These are phyloP conservation scores for Trichoderma asperelloides DNA, from an alignment of 495 filamentous ascomycete species.

Conservation along the genomic window DNA sequence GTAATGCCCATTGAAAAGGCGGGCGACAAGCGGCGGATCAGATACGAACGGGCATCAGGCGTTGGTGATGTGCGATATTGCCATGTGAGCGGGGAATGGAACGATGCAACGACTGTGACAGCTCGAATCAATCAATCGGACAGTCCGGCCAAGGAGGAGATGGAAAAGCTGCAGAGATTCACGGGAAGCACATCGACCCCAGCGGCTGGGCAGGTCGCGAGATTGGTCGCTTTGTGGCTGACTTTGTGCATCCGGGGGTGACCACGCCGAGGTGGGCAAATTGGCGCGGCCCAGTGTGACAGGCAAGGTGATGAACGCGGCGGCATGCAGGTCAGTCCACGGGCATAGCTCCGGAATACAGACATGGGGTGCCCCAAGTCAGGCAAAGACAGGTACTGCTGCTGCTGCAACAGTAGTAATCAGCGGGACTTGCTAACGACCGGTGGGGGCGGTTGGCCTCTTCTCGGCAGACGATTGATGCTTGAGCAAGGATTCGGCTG, in stretches of 20 bases:
- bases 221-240: neutral
- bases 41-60: slow-evolving; percentile 1
- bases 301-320: neutral
- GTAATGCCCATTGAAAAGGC: neutral
- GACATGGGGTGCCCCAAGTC: neutral
- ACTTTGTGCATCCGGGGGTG: neutral
- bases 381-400: neutral
- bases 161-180: neutral
- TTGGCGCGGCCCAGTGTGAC: slow-evolving; percentile 6
- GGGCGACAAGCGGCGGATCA: neutral
- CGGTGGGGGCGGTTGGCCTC: neutral
- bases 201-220: slow-evolving; percentile 4
- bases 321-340: neutral
- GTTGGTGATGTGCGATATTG: neutral
- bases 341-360: neutral
- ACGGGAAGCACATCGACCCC: neutral
- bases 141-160: neutral
- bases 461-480: slow-evolving; percentile 2
- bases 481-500: neutral
- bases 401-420: no score
- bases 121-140: neutral
- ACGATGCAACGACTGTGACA: neutral
- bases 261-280: neutral
- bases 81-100: neutral
- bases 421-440: neutral